Conservation (phyloP, 306 rosid genomes). For the Gynostemma pentaphyllum region DNA sequence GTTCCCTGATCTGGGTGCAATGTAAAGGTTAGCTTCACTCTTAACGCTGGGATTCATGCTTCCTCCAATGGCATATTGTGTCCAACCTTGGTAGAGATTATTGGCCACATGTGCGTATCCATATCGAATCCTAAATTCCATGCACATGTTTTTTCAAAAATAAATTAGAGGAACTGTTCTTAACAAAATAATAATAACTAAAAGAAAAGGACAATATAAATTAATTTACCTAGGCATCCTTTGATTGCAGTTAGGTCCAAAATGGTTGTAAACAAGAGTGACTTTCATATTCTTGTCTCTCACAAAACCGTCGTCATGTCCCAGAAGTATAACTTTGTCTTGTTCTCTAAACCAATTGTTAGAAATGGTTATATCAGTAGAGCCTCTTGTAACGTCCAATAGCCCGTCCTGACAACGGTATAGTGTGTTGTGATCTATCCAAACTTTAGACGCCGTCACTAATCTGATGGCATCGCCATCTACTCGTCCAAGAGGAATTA, state of each 20-base stretch:
- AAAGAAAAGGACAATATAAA: background rate
- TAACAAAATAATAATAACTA: too few species aligned
- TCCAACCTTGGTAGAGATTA: conserved; percentile 29
- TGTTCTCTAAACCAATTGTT: conserved; percentile 38
- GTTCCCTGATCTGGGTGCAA: conserved; percentile 22
- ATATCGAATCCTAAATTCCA: conserved; percentile 15
- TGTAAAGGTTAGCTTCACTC: conserved; percentile 35
- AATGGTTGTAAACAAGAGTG: conserved; percentile 29
- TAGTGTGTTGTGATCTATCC: conserved; percentile 40
- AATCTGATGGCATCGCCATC: conserved; percentile 36
- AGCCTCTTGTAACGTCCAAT: conserved; percentile 32
- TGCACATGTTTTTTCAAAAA: too few species aligned
- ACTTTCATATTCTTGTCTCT: conserved; percentile 30
- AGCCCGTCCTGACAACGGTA: conserved; percentile 30
- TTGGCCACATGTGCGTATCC: conserved; percentile 36
- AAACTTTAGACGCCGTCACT: conserved; percentile 22
- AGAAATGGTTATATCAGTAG: conserved; percentile 27
- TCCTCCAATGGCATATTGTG: conserved; percentile 35
- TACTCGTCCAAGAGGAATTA: conserved; percentile 15
- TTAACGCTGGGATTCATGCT: conserved; percentile 37
- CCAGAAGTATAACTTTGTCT: conserved; percentile 37
- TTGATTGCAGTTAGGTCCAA: conserved; percentile 39
- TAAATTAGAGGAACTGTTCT: too few species aligned
- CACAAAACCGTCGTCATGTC: conserved; percentile 30
- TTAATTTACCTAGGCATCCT: conserved; percentile 43